phyloP scores from a whole-genome alignment of 768 basidiomycete genomes.

The Suillus discolor region DNA sequence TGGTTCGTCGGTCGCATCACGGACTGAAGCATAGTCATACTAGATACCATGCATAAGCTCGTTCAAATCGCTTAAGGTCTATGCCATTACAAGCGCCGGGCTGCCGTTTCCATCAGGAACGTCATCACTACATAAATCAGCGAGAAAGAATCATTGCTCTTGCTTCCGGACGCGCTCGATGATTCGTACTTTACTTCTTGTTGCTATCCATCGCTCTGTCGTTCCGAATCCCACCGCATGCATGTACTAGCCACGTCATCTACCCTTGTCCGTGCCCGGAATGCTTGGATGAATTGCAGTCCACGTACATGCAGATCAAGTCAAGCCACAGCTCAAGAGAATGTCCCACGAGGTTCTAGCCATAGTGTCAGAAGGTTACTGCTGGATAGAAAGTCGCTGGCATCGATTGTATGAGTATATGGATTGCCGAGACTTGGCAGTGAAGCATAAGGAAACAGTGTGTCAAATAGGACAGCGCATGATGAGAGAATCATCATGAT shows the following conservation, averaged over 20 bases:
- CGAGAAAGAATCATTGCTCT: no score
- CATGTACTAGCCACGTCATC: background rate
- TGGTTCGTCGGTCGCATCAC: background rate
- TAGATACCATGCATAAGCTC: background rate
- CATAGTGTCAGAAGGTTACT: background rate
- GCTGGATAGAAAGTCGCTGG: background rate
- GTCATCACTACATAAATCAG: no score
- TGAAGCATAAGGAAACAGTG: slow-evolving; percentile 10
- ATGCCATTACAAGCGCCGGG: no score
- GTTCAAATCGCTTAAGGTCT: background rate
- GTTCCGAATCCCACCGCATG: background rate
- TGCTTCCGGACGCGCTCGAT: no score
- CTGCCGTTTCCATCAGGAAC: no score
- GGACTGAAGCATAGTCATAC: background rate
- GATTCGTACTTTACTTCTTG: no score
- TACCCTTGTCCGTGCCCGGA: no score
- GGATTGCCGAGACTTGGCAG: background rate
- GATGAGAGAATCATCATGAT: no score
- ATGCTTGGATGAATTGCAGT: background rate
- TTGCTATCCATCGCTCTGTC: no score
- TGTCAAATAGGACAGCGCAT: no score
- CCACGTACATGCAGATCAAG: background rate
- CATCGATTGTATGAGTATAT: background rate
- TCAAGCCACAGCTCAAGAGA: background rate
- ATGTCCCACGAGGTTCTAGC: background rate